phyloP scores from a whole-genome alignment of 495 filamentous ascomycete genomes.

The Annulohypoxylon nitens region DNA sequence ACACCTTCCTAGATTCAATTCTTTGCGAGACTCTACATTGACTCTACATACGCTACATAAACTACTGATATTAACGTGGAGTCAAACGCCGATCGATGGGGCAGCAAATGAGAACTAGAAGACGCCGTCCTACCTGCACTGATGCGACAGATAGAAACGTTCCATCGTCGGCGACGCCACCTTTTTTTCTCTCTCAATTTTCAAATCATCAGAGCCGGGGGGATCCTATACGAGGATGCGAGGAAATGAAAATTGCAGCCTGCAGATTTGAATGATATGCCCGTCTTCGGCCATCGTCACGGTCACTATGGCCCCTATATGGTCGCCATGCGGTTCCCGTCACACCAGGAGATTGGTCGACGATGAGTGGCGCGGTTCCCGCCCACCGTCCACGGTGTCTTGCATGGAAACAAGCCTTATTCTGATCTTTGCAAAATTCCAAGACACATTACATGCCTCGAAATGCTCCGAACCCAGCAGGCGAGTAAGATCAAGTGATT shows the following conservation, averaged over 20 bases:
- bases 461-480: not conserved
- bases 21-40: not conserved
- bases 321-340: not conserved
- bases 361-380: conserved; percentile 1
- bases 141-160: conserved; percentile 12
- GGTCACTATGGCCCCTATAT: not conserved
- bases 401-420: not conserved
- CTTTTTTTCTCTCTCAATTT: not conserved
- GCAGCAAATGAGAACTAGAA: not conserved
- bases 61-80: not conserved
- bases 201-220: not conserved
- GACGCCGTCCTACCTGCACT: not conserved
- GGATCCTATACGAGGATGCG: conserved; percentile 2
- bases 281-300: not conserved
- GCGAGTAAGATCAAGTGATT: conserved; percentile 7
- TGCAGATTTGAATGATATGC: not conserved
- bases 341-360: not conserved
- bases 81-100: conserved; percentile 5
- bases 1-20: conserved; percentile 16
- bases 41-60: too few relatives aligned
- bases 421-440: not conserved
- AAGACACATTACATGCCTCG: not conserved
- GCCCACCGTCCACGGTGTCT: not conserved
- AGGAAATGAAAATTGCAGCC: not conserved
- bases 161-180: conserved; percentile 7